Evolutionary conservation across 2,329 filamentous ascomycete species (phyloP).

Genomic region (Aspergillus sp.): DNA sequence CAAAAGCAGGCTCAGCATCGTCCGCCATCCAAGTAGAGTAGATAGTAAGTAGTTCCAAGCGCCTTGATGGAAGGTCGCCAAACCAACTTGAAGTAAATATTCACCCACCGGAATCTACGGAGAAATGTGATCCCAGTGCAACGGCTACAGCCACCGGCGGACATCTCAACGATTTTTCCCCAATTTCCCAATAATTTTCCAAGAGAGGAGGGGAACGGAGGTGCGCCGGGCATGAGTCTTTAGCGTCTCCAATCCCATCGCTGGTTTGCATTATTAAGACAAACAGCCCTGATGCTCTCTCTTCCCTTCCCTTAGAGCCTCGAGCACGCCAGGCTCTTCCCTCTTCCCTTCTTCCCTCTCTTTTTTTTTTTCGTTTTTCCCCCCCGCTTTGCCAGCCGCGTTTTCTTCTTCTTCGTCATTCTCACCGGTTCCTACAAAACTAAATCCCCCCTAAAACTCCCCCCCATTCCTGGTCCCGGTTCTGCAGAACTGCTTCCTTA

Average conservation of each 20-base stretch:
- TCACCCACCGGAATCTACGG: not conserved
- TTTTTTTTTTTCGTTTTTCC: not conserved
- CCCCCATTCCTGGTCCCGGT: not conserved
- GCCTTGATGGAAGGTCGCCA: not conserved
- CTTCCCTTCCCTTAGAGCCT: not conserved
- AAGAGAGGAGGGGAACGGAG: not conserved
- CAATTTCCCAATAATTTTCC: too few species aligned
- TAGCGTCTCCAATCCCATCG: conserved; percentile 7
- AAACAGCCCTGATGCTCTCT: not conserved
- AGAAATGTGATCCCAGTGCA: not conserved
- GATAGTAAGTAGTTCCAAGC: not conserved
- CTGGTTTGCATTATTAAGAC: conserved; percentile 5
- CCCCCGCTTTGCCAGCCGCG: conserved; percentile 8
- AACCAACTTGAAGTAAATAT: not conserved
- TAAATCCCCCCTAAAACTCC: not conserved
- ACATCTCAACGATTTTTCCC: not conserved
- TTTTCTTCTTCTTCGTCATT: not conserved
- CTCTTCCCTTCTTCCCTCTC: not conserved
- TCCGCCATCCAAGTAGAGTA: not conserved
- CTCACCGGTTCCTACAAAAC: not conserved
- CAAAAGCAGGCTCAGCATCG: not conserved
- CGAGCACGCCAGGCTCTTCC: not conserved
- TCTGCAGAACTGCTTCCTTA: conserved; percentile 1
- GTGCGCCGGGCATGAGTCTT: not conserved
- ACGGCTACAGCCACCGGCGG: too few species aligned